These are phyloP conservation scores for Nigrograna mackinnonii DNA, from an alignment of 2,329 filamentous ascomycete species.

Conservation along the genomic window DNA sequence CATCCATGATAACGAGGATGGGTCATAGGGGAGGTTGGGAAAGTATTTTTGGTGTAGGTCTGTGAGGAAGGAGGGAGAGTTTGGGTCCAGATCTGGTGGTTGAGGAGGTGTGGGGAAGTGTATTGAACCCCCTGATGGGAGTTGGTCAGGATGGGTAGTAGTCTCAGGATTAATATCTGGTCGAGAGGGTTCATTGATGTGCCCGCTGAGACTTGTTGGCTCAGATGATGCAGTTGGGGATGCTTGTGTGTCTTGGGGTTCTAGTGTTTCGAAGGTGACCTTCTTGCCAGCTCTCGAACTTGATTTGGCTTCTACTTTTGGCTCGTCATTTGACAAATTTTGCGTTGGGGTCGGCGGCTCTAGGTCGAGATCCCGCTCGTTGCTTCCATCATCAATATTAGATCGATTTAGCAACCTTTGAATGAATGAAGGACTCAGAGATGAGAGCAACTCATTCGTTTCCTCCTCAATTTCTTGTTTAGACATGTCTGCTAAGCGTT, in stretches of 20 bases:
- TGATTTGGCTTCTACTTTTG: conserved; percentile 9
- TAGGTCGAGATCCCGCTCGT: conserved; percentile 40
- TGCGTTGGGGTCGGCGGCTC: conserved; percentile 8
- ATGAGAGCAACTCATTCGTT: conserved; percentile 76
- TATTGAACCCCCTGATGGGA: conserved; percentile 34
- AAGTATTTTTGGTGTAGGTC: conserved; percentile 94
- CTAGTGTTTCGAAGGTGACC: neutral
- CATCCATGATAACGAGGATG: conserved; percentile 89
- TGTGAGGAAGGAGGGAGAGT: conserved; percentile 79
- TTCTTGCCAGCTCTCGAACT: neutral
- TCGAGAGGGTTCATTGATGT: conserved; percentile 1
- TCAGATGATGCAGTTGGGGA: neutral
- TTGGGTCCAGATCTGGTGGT: conserved; percentile 78
- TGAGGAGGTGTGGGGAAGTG: conserved; percentile 64
- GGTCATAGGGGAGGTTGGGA: conserved; percentile 82
- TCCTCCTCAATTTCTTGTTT: conserved; percentile 79
- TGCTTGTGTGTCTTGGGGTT: neutral
- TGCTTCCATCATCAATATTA: conserved; percentile 69
- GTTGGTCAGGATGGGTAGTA: conserved; percentile 57
- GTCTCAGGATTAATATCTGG: conserved; percentile 67
- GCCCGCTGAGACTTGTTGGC: conserved; percentile 2
- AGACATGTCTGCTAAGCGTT: conserved; percentile 77
- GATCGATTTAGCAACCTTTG: conserved; percentile 76
- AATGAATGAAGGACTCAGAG: conserved; percentile 74
- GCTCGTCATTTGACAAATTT: conserved; percentile 14